Conservation (phyloP, 169 alveolate species). For the Eimeria brunetti region DNA sequence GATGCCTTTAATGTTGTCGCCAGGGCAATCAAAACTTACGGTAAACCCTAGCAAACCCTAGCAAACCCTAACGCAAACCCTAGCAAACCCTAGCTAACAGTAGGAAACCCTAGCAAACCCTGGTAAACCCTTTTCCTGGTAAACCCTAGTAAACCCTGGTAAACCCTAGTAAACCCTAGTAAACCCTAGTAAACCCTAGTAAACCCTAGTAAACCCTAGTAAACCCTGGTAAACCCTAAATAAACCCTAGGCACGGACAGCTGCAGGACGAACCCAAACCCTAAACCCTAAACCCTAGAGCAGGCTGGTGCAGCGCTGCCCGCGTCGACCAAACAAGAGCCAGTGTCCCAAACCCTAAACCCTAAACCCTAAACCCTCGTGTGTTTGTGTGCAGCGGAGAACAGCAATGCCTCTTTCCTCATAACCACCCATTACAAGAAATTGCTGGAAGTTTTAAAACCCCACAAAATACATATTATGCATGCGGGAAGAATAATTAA, state of each 20-base stretch:
- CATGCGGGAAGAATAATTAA: slow-evolving; percentile 83
- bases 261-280: neutral
- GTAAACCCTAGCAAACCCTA: too few species aligned
- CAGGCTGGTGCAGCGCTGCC: neutral
- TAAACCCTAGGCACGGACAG: neutral
- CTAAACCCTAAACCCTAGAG: neutral
- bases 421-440: slow-evolving; percentile 87
- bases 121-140: too few species aligned
- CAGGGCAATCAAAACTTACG: slow-evolving; percentile 78
- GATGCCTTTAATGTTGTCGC: slow-evolving; percentile 85
- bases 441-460: slow-evolving; percentile 83
- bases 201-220: too few species aligned
- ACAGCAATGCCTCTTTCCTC: slow-evolving; percentile 82
- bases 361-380: neutral
- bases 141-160: too few species aligned
- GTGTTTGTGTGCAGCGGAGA: slow-evolving; percentile 19
- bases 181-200: too few species aligned
- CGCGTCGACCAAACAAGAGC: too few species aligned
- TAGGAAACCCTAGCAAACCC: too few species aligned
- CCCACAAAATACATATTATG: slow-evolving; percentile 84
- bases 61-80: too few species aligned
- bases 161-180: too few species aligned
- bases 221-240: too few species aligned
- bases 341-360: neutral
- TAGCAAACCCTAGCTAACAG: too few species aligned